A percentile compares a stretch with the other conserved stretches of the same genome.
Conservation (phyloP, 2,329 filamentous ascomycete genomes). For the Coniochaeta sp. region DNA sequence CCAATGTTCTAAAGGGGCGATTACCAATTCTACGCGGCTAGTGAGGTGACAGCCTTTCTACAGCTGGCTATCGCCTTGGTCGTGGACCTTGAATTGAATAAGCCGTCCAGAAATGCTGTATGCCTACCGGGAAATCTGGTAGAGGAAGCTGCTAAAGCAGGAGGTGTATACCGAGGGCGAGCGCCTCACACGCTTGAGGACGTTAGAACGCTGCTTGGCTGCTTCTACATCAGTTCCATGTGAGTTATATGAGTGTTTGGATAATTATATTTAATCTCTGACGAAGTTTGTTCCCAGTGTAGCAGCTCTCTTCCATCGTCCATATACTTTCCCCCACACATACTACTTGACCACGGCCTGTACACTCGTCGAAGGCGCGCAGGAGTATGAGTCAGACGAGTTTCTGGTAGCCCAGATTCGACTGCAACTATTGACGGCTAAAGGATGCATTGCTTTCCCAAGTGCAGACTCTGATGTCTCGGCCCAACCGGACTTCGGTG, state of each 20-base stretch:
- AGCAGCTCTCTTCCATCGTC: slow-evolving; percentile 23
- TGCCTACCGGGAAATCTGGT: slow-evolving; percentile 21
- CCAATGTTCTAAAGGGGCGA: slow-evolving; percentile 24
- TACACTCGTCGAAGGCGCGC: slow-evolving; percentile 17
- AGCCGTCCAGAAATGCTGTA: slow-evolving; percentile 13
- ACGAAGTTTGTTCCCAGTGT: slow-evolving; percentile 3
- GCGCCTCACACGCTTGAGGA: slow-evolving; percentile 24
- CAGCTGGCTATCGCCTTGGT: slow-evolving; percentile 31
- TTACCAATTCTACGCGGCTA: slow-evolving; percentile 28
- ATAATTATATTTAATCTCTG: neutral
- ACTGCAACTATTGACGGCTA: slow-evolving; percentile 25
- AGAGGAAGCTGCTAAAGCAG: slow-evolving; percentile 21
- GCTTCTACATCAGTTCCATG: slow-evolving; percentile 29
- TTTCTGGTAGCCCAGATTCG: slow-evolving; percentile 23
- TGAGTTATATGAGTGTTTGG: slow-evolving; percentile 7
- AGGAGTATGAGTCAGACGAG: slow-evolving; percentile 23
- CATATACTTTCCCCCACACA: slow-evolving; percentile 17
- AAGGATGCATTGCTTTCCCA: slow-evolving; percentile 18
- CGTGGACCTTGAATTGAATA: slow-evolving; percentile 28
- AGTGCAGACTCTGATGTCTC: slow-evolving; percentile 11
- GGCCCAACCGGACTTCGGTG: slow-evolving; percentile 10
- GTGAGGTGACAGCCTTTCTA: slow-evolving; percentile 26
- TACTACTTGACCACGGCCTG: slow-evolving; percentile 26
- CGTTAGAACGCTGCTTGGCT: slow-evolving; percentile 30
- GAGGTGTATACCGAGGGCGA: slow-evolving; percentile 7